Base-by-base conservation (phyloP, 2,329 filamentous ascomycete species). In the Phialophora macrospora region DNA sequence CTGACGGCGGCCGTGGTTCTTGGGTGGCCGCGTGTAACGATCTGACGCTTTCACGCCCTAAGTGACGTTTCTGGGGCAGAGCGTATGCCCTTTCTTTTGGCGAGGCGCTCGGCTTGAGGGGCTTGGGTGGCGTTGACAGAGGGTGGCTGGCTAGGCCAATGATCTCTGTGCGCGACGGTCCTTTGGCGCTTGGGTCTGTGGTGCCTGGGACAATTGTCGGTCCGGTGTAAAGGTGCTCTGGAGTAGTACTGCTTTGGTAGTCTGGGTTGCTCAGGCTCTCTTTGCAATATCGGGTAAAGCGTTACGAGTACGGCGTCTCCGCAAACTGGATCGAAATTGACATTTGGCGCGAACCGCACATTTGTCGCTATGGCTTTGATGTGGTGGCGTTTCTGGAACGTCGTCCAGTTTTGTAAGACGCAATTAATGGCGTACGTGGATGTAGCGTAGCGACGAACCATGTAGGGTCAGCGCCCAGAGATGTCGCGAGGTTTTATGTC, bases 271-370 rank as follows among this genome's bases (percentile, higher is more conserved):
- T 51, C 20, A 28, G 48, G 48, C 48, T 22, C 24, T 28, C 48
- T 51, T 51, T 51, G 48, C 48, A 20, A 51, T 51, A 51, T 51
- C 48, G 48, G 48, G 48, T 51, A 51, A 51, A 24, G 20, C 48
- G 20, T 24, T 51, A 51, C 48, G 48, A 51, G 3, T 51, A 22
- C 24, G 48, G 48, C 8, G 48, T 24, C 24, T 51, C 24, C 24
- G 24, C 14, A 28, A 24, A 11, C 9, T 26, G 20, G 20, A 26
- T 26, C 9, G 48, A 12, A 51, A 51, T 51, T 51, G 48, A 51
- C 24, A 26, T 51, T 51, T 12, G 48, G 14, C 48, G 48, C 22
- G 20, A 51, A 22, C 17, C 4, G 48, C 20, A 28, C 20, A 51
- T 51, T 51, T 51, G 17, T 44, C 17, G 38, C 38, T 44, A n/a